phyloP scores from a whole-genome alignment of 257 asterid genomes.

The Solanum virginianum region DNA sequence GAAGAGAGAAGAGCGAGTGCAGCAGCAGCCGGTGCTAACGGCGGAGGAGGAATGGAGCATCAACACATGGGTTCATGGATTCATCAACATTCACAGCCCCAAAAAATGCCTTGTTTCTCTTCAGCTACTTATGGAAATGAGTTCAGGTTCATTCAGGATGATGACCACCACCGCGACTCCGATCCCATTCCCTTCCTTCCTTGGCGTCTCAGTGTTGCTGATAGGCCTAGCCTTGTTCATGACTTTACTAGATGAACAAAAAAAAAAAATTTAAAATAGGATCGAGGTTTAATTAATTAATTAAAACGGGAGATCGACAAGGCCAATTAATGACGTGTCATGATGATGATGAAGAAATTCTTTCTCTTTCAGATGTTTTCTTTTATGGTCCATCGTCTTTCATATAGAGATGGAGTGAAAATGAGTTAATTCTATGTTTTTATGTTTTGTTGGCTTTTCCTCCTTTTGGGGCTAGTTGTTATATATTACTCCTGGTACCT shows the following conservation, averaged over 20 bases:
- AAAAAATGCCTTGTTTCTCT: conserved; percentile 19
- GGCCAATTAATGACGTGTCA: not conserved
- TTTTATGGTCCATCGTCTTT: conserved; percentile 16
- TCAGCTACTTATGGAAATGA: conserved; percentile 35
- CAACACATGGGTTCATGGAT: conserved; percentile 39
- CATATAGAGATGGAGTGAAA: conserved; percentile 63
- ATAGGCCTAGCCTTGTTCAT: conserved; percentile 51
- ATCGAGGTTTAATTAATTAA: not conserved
- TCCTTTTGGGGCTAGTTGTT: not conserved
- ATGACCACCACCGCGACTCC: conserved; percentile 34
- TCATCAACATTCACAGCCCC: conserved; percentile 25
- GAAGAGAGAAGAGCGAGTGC: conserved; percentile 93
- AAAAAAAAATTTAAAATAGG: not conserved
- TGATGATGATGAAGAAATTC: conserved; percentile 15
- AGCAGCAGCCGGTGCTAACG: conserved; percentile 41
- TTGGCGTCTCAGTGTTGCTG: conserved; percentile 75
- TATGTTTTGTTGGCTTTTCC: not conserved
- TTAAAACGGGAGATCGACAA: not conserved
- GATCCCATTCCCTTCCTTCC: conserved; percentile 51
- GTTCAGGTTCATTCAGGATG: conserved; percentile 48
- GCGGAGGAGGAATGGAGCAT: conserved; percentile 25
- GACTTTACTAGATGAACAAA: conserved; percentile 50
- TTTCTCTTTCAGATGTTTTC: conserved; percentile 22
- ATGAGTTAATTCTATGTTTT: conserved; percentile 60
- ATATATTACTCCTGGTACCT: not conserved